Percentiles rank a stretch among this genome's conserved stretches.
Evolutionary conservation across 2,329 filamentous ascomycete genomes (phyloP).

Genomic region (Graphium sp.): DNA sequence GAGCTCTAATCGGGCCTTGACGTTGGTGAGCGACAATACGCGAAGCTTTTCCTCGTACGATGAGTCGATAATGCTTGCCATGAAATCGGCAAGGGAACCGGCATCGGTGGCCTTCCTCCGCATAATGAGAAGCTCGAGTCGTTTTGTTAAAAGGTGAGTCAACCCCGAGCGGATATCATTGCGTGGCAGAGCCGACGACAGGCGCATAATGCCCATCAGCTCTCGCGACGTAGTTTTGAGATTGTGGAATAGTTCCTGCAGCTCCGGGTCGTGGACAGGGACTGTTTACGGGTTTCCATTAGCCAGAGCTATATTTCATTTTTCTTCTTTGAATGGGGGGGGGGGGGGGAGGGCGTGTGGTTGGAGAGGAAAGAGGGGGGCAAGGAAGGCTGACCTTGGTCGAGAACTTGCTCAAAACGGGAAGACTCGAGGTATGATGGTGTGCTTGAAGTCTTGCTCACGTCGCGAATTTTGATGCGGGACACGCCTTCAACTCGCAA

Average conservation of each 20-base stretch:
- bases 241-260: conserved; percentile 57
- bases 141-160: conserved; percentile 69
- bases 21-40: conserved; percentile 64
- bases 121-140: conserved; percentile 75
- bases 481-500: conserved; percentile 75
- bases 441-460: conserved; percentile 21
- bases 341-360: conserved; percentile 8
- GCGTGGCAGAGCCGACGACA: conserved; percentile 70
- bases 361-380: conserved; percentile 1
- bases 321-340: no score
- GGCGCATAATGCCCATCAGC: conserved; percentile 65
- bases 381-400: conserved; percentile 36
- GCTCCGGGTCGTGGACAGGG: conserved; percentile 31
- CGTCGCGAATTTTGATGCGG: conserved; percentile 57
- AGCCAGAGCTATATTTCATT: no score
- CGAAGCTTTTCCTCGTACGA: conserved; percentile 83
- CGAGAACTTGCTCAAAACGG: conserved; percentile 47
- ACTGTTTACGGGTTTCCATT: conserved; percentile 8
- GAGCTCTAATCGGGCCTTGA: conserved; percentile 61
- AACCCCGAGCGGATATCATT: conserved; percentile 46
- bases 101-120: conserved; percentile 71
- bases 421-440: conserved; percentile 70
- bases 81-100: conserved; percentile 81
- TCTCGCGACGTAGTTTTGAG: conserved; percentile 77
- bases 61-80: conserved; percentile 81